Percentiles rank a stretch among this genome's conserved stretches.
Conservation (phyloP, 106 monocot genomes). For the Xerophyta viscosa region DNA sequence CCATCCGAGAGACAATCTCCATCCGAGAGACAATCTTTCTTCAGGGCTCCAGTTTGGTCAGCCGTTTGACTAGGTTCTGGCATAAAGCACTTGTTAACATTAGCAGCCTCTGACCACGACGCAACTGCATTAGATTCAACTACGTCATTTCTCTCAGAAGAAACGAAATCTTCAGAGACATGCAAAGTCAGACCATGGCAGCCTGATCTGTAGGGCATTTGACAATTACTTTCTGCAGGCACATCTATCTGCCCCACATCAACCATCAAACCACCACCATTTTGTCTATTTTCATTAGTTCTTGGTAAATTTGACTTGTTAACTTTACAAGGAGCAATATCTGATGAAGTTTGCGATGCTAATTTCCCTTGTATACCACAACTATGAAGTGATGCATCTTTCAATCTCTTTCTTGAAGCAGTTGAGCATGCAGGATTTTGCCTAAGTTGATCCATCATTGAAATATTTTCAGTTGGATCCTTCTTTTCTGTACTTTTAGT, state of each 20-base stretch:
- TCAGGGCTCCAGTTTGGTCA: slow-evolving; percentile 23
- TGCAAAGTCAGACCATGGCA: slow-evolving; percentile 1
- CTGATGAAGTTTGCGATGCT: slow-evolving; percentile 33
- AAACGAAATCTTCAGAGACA: slow-evolving; percentile 5
- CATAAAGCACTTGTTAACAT: slow-evolving; percentile 3
- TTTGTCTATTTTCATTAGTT: slow-evolving; percentile 1
- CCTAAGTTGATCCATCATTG: slow-evolving; percentile 55
- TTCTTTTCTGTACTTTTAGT: slow-evolving; percentile 14
- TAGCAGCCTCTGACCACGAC: slow-evolving; percentile 7
- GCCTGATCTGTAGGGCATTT: slow-evolving; percentile 1
- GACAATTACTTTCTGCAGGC: not conserved
- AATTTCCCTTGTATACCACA: slow-evolving; percentile 20
- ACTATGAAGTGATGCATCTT: slow-evolving; percentile 26
- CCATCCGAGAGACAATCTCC: slow-evolving; percentile 21
- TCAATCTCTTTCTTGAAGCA: slow-evolving; percentile 37
- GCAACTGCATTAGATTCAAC: slow-evolving; percentile 5
- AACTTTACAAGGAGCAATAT: slow-evolving; percentile 13
- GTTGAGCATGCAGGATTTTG: slow-evolving; percentile 29
- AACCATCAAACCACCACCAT: slow-evolving; percentile 10
- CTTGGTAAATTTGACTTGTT: slow-evolving; percentile 12
- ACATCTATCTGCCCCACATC: slow-evolving; percentile 11
- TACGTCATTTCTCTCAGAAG: slow-evolving; percentile 4
- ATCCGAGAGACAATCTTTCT: slow-evolving; percentile 5
- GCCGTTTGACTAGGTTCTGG: slow-evolving; percentile 11
- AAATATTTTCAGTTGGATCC: slow-evolving; percentile 29